Evolutionary conservation across 768 basidiomycete genomes (phyloP), one percentile per base, ranked within the genome.

Genomic region (Lanmaoa rubissima): DNA sequence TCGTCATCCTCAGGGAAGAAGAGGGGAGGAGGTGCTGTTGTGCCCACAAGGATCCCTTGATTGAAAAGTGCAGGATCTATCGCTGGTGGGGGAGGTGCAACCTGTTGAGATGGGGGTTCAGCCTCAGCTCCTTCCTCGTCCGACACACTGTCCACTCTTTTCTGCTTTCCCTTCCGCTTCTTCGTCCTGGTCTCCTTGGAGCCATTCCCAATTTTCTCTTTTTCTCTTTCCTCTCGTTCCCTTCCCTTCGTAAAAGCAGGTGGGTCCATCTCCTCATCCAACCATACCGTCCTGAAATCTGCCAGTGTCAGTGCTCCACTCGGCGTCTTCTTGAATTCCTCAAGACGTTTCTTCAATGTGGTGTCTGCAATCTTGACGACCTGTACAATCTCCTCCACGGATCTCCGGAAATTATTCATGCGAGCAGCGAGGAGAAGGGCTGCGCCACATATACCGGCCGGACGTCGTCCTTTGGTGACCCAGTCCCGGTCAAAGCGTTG

Each of bases 291-390:
- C 50, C 94, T 78, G 69, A 95, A 98, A 71, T 98, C 94, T 13
- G 86, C 86, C 50, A 99, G 76, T 2, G 94, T 95, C 65, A 98
- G 74, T 38, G 80, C 79, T 13, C 92, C 94, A 65, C 90, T 92
- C 0, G 88, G 86, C 2, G 94, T 98, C 62, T 83, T 84, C 69
- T 87, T 92, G 78, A 99, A 99, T 75, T 99, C 97, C 26, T 94
- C 90, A 16, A 99, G 76, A 17, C 97, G 84, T 72, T 96, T 98
- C 75, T 87, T 86, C 42, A 99, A 74, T 4, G 97, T 99, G 12
- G 86, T 87, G 66, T 98, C 94, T n/a, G 94, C 93, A 62, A 98
- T 97, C 75, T 98, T 99, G 62, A 98, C 97, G 16, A 99, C 94
- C 69, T 99, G 97, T 19, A 98, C 94, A 46, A 99, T 90, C 73